Evolutionary conservation across 192 early-diverging fungal genomes (phyloP), one percentile per base, ranked within the genome.

Genomic region (Podila minutissima): DNA sequence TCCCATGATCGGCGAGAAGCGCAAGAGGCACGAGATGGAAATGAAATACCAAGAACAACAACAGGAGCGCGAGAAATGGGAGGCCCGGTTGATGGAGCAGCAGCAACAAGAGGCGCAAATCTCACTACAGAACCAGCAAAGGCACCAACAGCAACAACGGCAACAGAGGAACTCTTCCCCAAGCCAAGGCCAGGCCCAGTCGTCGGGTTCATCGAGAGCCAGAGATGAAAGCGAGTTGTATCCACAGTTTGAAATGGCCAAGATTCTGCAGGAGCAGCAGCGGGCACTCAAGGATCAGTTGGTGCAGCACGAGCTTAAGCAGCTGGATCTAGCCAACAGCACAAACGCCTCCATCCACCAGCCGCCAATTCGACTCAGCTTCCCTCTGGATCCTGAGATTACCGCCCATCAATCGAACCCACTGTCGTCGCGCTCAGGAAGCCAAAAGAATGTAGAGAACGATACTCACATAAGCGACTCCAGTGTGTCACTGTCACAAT

Each of bases 1-100:
- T 19, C 78, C 78, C 41, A 74, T 74, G 72, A 82, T 82, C 33
- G 78, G 78, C 0, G 78, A 82, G 50, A 82, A 82, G 62, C 65
- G 78, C 9, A 82, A 69, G 29, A 28, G 78, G 26, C 38, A 74
- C 41, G 69, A 70, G 55, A 74, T 82, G 78, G 78, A 74, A 32
- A n/a, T 46, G 28, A 67, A 76, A n/a, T 38, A 77, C 28, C 49
- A 31, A 7, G 62, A 61, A n/a, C 75, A 71, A 26, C 63, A 77
- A 20, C 57, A 70, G 28, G 67, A 70, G n/a, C 50, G 46, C 0
- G 61, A 59, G 22, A 55, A 20, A 15, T 32, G 13, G 5, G 61
- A 53, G 20, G 28, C 26, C 6, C 59, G 17, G 11, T 6, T 61
- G 12, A 10, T 26, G 31, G 61, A 72, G 22, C 58, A 50, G 20